A percentile compares a stretch with the other conserved stretches of the same genome.
phyloP scores from a whole-genome alignment of 345 rosid species.

The Arabidopsis thaliana region TAIR10.1 NC_003075.7:14336501-14337000 shows the following conservation, averaged over 20 bases:
- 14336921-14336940: neutral
- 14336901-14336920: neutral
- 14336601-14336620: slow-evolving; percentile 24
- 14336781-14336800: no score
- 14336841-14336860: neutral
- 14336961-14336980: neutral
- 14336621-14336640: slow-evolving; percentile 35
- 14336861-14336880: neutral
- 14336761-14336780: neutral
- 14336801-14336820: neutral
- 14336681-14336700: neutral
- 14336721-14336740: neutral
- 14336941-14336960: neutral
- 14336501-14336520: neutral
- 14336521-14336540: neutral
- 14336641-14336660: slow-evolving; percentile 15
- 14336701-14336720: neutral
- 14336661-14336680: slow-evolving; percentile 17
- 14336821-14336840: neutral
- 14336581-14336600: neutral
- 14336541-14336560: slow-evolving; percentile 7
- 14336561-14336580: neutral
- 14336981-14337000: neutral
- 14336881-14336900: neutral
- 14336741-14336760: neutral